Evolutionary conservation across 768 basidiomycete genomes (phyloP), one percentile per base, ranked within the genome.

Genomic region (Piloderma croceum): DNA sequence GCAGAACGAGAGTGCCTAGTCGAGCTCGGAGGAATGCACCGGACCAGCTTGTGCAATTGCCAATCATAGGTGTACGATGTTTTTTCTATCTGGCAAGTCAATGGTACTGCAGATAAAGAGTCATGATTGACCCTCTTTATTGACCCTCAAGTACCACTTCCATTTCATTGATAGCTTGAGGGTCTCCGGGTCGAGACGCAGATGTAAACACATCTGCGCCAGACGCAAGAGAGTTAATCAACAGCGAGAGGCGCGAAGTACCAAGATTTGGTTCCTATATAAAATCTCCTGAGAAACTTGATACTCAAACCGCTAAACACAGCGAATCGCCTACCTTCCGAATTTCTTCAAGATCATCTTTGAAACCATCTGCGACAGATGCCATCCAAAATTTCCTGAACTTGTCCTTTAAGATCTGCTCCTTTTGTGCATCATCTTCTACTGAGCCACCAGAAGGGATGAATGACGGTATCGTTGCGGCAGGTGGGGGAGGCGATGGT

Each of bases 351-450:
- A 91, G 66, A 57, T 91, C 90, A 34, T 84, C 81, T 46, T 75
- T 76, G 62, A 91, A 92, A 9, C 77, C 87, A 56, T 90, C 85
- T 2, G 80, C 84, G 6, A 90, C 73, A 1, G 82, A 77, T 3
- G 77, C 64, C 87, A 91, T 89, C 89, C 89, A 91, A 53, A 91
- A 90, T 58, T 81, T 81, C 41, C 81, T 67, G 57, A 91, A 91
- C 32, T 69, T 75, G 24, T 76, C 76, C 52, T 78, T 81, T 54
- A 90, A 57, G 6, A 57, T 54, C 32, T 71, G 63, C 44, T 89
- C 82, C 22, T 66, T 59, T 34, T 68, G 59, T 11, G 56, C 50
- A 5, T 60, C 53, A 23, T 66, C 60, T 18, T 54, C 59, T 11
- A 46, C 37, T 3, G 53, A 37, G 0, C 51, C 52, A 13, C 48